Base-by-base conservation (phyloP, 1,284 basidiomycete genomes). In the Leccinum griseonigrum region DNA sequence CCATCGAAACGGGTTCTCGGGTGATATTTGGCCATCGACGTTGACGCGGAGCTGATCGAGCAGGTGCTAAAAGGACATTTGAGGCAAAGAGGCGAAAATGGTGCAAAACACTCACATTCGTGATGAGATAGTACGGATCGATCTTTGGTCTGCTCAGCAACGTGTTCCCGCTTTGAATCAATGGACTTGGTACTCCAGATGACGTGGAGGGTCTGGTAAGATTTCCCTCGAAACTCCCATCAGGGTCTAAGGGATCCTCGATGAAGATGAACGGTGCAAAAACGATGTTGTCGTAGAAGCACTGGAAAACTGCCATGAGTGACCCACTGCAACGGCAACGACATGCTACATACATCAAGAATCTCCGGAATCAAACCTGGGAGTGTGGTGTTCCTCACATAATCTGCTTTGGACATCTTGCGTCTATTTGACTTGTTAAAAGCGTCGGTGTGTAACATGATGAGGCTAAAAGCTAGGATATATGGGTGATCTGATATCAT, bases 351-450 rank as follows among this genome's bases (percentile, higher is more conserved):
- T 74, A 95, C 95, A 72, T 97, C 95, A 60, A 99, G 81, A 34
- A 97, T 85, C 68, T 95, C 89, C 3, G 87, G 82, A 16, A 87
- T 81, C 18, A 97, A 85, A 11, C 95, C 95, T n/a, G 94, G 91
- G 64, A 97, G 82, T 57, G 85, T 82, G 0, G 95, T 96, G 70
- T 98, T 98, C 77, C 88, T 92, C 65, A 97, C 82, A 71, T 98
- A 98, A 70, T 97, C 95, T 2, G 86, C 81, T 74, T 96, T 97
- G 36, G 91, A 88, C 97, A 99, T 99, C 79, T 98, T 98, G 65
- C 90, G 89, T 77, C 94, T 98, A 77, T 98, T 98, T 67, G 94
- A 95, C 76, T 91, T 94, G 78, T 99, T 99, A 82, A 98, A 99
- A 1, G 91, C 92, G 73, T 99, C 97, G 11, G 97, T 99, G 73